Percentiles rank a stretch among this genome's conserved stretches.
phyloP scores from a whole-genome alignment of 176 grass and related monocot genomes.

The Eleusine coracana region DNA sequence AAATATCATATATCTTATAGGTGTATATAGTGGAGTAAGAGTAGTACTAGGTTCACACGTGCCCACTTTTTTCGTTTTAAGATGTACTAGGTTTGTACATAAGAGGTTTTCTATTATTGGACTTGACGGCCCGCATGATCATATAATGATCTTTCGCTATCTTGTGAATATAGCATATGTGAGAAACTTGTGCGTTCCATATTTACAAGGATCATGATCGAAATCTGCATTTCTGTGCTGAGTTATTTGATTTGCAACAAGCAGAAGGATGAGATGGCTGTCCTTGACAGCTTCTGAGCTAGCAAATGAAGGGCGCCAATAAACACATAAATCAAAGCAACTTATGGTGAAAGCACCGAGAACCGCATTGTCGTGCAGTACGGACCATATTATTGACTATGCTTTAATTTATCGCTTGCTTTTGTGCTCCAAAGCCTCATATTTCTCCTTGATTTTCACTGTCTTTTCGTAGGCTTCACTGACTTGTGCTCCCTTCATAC shows the following conservation, averaged over 20 bases:
- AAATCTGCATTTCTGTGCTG: not conserved
- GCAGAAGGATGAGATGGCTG: slow-evolving; percentile 3
- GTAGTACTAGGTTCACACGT: not conserved
- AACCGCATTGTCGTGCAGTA: slow-evolving; percentile 31
- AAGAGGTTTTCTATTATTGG: no score
- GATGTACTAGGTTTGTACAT: not conserved
- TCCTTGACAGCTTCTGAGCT: slow-evolving; percentile 17
- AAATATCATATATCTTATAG: not conserved
- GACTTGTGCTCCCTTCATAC: no score
- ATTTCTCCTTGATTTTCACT: slow-evolving; percentile 32
- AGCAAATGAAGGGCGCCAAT: slow-evolving; percentile 8
- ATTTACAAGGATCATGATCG: not conserved
- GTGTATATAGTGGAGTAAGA: not conserved
- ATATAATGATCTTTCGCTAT: no score
- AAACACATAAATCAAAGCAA: slow-evolving; percentile 27
- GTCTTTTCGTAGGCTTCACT: slow-evolving; percentile 23
- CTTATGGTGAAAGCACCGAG: slow-evolving; percentile 2
- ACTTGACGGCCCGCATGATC: no score
- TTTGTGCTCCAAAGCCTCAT: slow-evolving; percentile 33
- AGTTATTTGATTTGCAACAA: not conserved
- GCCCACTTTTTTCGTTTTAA: not conserved
- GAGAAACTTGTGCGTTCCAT: not conserved
- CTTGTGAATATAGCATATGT: no score
- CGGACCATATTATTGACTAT: not conserved
- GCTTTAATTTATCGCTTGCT: not conserved